phyloP scores from a whole-genome alignment of 2,329 filamentous ascomycete genomes.

The Phyllosticta citriasiana region DNA sequence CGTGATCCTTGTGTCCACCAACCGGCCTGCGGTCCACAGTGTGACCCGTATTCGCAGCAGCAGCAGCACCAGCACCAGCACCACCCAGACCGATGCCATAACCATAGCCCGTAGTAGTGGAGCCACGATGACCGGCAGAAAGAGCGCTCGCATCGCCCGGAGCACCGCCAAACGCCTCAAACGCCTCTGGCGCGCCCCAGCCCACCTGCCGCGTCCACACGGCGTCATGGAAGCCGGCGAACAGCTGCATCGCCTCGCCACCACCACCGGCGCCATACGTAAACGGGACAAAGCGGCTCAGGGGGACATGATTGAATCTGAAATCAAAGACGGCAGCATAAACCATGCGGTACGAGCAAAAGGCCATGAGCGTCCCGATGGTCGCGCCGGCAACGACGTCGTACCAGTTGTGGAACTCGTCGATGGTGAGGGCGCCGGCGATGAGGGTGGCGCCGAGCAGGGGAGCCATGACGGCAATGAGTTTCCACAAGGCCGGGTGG shows the following conservation, averaged over 20 bases:
- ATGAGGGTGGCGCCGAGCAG: slow-evolving; percentile 59
- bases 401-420: slow-evolving; percentile 64
- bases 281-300: slow-evolving; percentile 49
- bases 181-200: slow-evolving; percentile 41
- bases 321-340: slow-evolving; percentile 62
- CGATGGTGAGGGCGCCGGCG: slow-evolving; percentile 57
- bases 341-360: slow-evolving; percentile 56
- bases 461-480: slow-evolving; percentile 54
- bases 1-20: neutral
- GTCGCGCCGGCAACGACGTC: slow-evolving; percentile 57
- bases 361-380: slow-evolving; percentile 57
- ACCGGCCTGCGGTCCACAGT: neutral
- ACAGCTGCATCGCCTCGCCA: slow-evolving; percentile 25
- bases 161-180: slow-evolving; percentile 30
- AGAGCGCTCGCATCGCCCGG: slow-evolving; percentile 33
- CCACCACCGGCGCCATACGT: slow-evolving; percentile 36
- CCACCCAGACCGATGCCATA: slow-evolving; percentile 10
- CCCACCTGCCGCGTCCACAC: slow-evolving; percentile 51
- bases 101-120: slow-evolving; percentile 17
- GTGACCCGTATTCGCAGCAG: neutral
- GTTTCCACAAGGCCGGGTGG: slow-evolving; percentile 65
- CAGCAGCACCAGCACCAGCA: neutral
- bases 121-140: slow-evolving; percentile 19
- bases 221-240: slow-evolving; percentile 41
- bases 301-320: slow-evolving; percentile 55